Base-by-base conservation (phyloP, 495 filamentous ascomycete genomes). In the Aspergillus ostianus region DNA sequence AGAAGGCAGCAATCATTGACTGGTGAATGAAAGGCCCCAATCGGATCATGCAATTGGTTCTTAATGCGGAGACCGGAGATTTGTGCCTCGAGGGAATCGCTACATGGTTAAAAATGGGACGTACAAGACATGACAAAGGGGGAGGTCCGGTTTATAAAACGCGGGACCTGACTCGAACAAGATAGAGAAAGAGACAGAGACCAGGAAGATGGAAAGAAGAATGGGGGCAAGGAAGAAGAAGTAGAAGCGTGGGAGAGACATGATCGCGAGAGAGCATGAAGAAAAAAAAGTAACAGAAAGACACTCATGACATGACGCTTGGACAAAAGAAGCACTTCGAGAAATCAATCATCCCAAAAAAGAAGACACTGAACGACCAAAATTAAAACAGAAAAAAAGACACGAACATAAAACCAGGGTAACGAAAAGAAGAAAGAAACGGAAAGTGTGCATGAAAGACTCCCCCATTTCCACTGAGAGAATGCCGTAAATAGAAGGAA, bases 31-130 rank as follows among this genome's bases (percentile, higher is more conserved):
- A 26, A 56, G 45, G 46, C 51, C 55, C 51, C 55, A 47, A 52
- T 69, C 68, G 9, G 53, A 70, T 67, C 67, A 71, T 75, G 68
- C 68, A 70, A 75, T 73, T 73, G 70, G 47, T 64, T 64, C 60
- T 49, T 49, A 21, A 70, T 52, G 21, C 47, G 52, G 60, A 59
- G 55, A 56, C 19, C 18, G 47, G 8, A 49, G 23, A 29, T 20
- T 9, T 54, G 51, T 26, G 51, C 63, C 68, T 70, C 71, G 66
- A 59, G 69, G 71, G 71, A 72, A 73, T 73, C 71, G 67, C 71
- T 72, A 65, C 69, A 73, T 73, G 67, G 68, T 67, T 67, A 68
- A 59, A 56, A 53, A 67, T 52, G 23, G 27, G 51, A 48, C 46
- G 64, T 46, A 64, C 49, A 62, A 55, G 36, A 53, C 53, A 61